Percentiles rank a stretch among this genome's conserved stretches.
These are phyloP conservation scores for Mucor lusitanicus DNA, from an alignment of 371 early-diverging fungal species.

Conservation along the genomic window DNA sequence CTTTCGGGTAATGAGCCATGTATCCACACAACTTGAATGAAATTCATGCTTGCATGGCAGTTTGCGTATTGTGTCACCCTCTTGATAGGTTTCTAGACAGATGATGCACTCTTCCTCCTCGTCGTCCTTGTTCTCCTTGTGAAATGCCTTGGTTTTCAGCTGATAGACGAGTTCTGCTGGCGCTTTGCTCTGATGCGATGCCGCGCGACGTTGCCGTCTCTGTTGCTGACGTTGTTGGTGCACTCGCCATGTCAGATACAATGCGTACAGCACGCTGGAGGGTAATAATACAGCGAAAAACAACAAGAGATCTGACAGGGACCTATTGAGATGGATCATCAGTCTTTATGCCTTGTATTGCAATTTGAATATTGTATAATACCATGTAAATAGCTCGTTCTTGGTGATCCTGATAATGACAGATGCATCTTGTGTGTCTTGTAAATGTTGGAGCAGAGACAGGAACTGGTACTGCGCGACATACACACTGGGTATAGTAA, in stretches of 20 bases:
- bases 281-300: constrained; percentile 75
- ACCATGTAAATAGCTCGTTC: constrained; percentile 52
- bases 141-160: background rate
- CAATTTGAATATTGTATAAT: too few relatives aligned
- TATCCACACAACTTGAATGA: constrained; percentile 92
- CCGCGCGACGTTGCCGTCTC: background rate
- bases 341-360: too few relatives aligned
- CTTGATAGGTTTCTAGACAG: constrained; percentile 91
- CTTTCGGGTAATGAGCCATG: constrained; percentile 81
- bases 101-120: constrained; percentile 87
- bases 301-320: background rate
- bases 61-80: constrained; percentile 77
- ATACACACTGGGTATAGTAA: constrained; percentile 80
- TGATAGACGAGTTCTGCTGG: background rate
- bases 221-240: constrained; percentile 58
- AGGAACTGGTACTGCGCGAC: constrained; percentile 73
- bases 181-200: background rate
- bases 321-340: background rate
- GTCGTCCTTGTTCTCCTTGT: constrained; percentile 16
- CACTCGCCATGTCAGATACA: constrained; percentile 75
- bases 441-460: constrained; percentile 45
- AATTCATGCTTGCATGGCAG: constrained; percentile 93
- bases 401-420: constrained; percentile 46
- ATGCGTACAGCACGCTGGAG: constrained; percentile 72
- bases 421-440: constrained; percentile 29